Conservation (phyloP, 345 rosid species). For the Populus euphratica region DNA sequence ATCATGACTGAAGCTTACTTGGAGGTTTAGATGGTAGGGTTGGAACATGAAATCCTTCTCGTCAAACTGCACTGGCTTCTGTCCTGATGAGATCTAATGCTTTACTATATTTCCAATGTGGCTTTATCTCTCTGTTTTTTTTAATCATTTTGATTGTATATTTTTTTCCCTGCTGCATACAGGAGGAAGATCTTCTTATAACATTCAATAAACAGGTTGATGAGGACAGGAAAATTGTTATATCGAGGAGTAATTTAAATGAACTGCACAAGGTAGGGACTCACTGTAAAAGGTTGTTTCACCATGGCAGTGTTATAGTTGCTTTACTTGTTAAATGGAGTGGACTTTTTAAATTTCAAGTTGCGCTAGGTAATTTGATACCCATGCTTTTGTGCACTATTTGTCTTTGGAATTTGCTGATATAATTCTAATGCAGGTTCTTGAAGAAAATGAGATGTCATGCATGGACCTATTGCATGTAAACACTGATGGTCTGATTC, state of each 20-base stretch:
- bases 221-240: slow-evolving; percentile 81
- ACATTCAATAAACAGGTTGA: slow-evolving; percentile 84
- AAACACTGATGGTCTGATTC: slow-evolving; percentile 73
- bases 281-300: not conserved
- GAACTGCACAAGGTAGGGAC: slow-evolving; percentile 72
- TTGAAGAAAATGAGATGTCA: slow-evolving; percentile 81
- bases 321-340: not conserved
- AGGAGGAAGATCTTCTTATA: slow-evolving; percentile 76
- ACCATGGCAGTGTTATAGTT: not conserved
- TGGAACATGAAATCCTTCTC: not conserved
- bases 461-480: slow-evolving; percentile 72
- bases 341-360: slow-evolving; percentile 1
- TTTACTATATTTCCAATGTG: not conserved
- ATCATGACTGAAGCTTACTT: not conserved
- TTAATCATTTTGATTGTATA: not conserved
- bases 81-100: not conserved
- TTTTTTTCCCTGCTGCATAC: slow-evolving; percentile 20
- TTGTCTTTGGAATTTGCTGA: not conserved
- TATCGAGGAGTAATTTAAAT: slow-evolving; percentile 73
- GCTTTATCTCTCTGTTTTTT: not conserved
- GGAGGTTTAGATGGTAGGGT: not conserved
- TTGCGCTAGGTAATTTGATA: not conserved
- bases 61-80: not conserved
- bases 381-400: not conserved
- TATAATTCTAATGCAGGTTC: slow-evolving; percentile 52